A percentile compares a stretch with the other conserved stretches of the same genome.
Evolutionary conservation across 1,284 basidiomycete species (phyloP).

Genomic region (Lignosus rhinocerotis): DNA sequence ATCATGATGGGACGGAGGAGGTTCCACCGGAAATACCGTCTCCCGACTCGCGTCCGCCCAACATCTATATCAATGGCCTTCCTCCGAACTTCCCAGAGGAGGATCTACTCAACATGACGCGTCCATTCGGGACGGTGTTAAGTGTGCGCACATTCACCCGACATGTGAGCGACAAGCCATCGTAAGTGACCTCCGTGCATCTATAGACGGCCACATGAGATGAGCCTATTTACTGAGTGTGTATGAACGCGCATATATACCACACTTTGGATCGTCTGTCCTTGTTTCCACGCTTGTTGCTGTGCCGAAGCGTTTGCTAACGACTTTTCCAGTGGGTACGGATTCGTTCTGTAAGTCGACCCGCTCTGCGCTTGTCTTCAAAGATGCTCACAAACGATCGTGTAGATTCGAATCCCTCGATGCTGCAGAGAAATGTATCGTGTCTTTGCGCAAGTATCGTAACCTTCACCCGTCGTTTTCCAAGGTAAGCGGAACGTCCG

Average conservation of each 20-base stretch:
- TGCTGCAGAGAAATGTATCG: conserved; percentile 69
- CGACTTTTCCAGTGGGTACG: conserved; percentile 60
- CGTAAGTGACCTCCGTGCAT: conserved; percentile 27
- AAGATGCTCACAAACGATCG: neutral
- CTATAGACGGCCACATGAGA: neutral
- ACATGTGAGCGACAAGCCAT: conserved; percentile 42
- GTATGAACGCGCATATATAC: neutral
- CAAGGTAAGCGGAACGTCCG: conserved; percentile 37
- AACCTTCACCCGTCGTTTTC: conserved; percentile 78
- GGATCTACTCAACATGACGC: conserved; percentile 41
- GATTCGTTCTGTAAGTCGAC: conserved; percentile 70
- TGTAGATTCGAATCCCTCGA: conserved; percentile 61
- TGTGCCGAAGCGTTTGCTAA: neutral
- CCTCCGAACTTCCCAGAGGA: conserved; percentile 50
- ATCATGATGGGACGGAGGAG: conserved; percentile 5
- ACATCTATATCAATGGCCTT: conserved; percentile 53
- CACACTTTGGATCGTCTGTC: neutral
- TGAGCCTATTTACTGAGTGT: neutral
- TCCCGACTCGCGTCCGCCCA: conserved; percentile 35
- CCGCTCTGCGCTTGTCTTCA: neutral
- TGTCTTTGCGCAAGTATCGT: conserved; percentile 60
- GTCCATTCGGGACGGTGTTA: conserved; percentile 40
- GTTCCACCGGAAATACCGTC: neutral
- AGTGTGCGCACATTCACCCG: conserved; percentile 47
- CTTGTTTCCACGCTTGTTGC: no score